phyloP scores from a whole-genome alignment of 2,329 filamentous ascomycete species.

The Fusarium sp. region DNA sequence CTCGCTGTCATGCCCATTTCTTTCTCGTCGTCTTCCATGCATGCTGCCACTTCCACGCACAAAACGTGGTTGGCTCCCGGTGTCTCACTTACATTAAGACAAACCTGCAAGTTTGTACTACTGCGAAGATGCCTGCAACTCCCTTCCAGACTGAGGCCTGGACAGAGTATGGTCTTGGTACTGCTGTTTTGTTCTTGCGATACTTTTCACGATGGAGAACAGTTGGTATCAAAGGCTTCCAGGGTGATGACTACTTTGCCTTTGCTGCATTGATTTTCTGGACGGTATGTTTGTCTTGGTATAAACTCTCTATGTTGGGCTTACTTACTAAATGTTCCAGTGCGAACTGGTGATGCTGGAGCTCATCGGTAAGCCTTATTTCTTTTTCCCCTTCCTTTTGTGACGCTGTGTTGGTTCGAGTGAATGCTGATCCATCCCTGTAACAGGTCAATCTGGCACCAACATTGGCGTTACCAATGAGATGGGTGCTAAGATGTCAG shows the following conservation, averaged over 20 bases:
- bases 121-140: conserved; percentile 49
- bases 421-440: conserved; percentile 28
- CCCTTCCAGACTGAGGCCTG: conserved; percentile 62
- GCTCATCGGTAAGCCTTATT: conserved; percentile 50
- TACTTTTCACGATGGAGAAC: conserved; percentile 57
- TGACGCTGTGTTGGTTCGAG: conserved; percentile 17
- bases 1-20: conserved; percentile 5
- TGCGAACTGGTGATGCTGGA: conserved; percentile 53
- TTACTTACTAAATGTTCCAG: conserved; percentile 27
- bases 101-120: not conserved
- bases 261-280: conserved; percentile 56
- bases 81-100: conserved; percentile 1
- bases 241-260: conserved; percentile 62
- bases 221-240: conserved; percentile 59
- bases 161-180: conserved; percentile 60
- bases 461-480: conserved; percentile 56
- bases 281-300: conserved; percentile 51
- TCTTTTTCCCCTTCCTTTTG: not conserved
- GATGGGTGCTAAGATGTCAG: conserved; percentile 51
- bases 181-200: conserved; percentile 56
- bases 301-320: not conserved
- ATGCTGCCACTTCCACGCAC: conserved; percentile 4
- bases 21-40: conserved; percentile 4
- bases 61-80: conserved; percentile 4
- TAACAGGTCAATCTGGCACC: conserved; percentile 57